Percentiles rank a stretch among this genome's conserved stretches.
Conservation (phyloP, 768 basidiomycete species). For the Clitopilus passeckerianus region DNA sequence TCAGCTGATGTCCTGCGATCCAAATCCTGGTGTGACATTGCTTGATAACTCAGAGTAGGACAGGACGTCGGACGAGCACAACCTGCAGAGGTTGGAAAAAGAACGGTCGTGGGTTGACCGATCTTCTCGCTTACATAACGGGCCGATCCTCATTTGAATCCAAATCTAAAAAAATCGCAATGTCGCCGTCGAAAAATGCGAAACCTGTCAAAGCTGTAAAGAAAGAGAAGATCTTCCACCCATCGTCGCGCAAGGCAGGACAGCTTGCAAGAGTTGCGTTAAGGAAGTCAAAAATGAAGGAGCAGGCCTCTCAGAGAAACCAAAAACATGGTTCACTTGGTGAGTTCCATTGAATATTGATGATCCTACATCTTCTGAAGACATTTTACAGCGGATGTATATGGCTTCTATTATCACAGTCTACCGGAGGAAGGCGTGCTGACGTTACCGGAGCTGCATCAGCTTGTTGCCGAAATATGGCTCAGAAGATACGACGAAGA, state of each 20-base stretch:
- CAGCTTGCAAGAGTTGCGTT: conserved; percentile 65
- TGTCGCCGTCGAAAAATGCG: conserved; percentile 32
- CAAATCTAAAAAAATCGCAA: conserved; percentile 8
- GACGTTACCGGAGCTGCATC: conserved; percentile 62
- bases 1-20: conserved; percentile 61
- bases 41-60: background rate
- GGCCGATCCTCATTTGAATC: conserved; percentile 10
- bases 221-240: conserved; percentile 81
- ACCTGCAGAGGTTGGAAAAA: no score
- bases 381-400: conserved; percentile 50
- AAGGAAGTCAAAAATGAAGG: conserved; percentile 63
- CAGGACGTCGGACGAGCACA: background rate
- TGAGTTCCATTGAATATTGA: conserved; percentile 18
- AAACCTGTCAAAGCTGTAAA: conserved; percentile 26
- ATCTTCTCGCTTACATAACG: background rate
- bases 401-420: conserved; percentile 72
- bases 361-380: background rate
- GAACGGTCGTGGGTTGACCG: no score
- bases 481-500: conserved; percentile 66
- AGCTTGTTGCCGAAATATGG: conserved; percentile 64
- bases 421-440: conserved; percentile 57
- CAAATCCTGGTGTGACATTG: conserved; percentile 48
- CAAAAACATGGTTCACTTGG: conserved; percentile 56
- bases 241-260: conserved; percentile 77
- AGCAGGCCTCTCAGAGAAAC: conserved; percentile 46